These are phyloP conservation scores for Flammula alnicola DNA, from an alignment of 1,284 basidiomycete genomes.

Conservation along the genomic window DNA sequence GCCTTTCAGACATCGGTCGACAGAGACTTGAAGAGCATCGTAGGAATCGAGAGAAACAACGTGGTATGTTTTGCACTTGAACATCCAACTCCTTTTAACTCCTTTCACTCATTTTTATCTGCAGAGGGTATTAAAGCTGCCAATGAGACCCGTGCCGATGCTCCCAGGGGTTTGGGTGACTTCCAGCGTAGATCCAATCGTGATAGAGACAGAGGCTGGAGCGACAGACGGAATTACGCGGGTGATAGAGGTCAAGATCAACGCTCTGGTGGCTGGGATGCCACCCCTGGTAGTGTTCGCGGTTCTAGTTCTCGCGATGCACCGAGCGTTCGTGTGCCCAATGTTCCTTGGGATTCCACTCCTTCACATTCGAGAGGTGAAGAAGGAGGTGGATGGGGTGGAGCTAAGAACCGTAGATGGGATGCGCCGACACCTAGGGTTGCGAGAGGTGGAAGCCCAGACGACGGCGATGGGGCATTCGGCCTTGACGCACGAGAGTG, in stretches of 20 bases:
- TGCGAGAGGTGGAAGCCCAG: constrained; percentile 64
- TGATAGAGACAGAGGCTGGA: constrained; percentile 51
- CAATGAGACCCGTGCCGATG: constrained; percentile 57
- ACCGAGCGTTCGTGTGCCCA: constrained; percentile 86
- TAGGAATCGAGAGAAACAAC: constrained; percentile 66
- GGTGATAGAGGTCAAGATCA: constrained; percentile 31
- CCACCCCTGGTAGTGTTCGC: constrained; percentile 72
- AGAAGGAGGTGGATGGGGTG: constrained; percentile 58
- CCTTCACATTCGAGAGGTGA: constrained; percentile 60
- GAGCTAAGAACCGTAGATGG: constrained; percentile 70
- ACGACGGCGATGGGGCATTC: constrained; percentile 60
- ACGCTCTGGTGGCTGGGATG: constrained; percentile 57
- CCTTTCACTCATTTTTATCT: neutral
- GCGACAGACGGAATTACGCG: constrained; percentile 33
- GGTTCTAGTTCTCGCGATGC: constrained; percentile 65
- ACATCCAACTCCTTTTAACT: neutral
- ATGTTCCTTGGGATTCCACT: constrained; percentile 90
- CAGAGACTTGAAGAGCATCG: constrained; percentile 79
- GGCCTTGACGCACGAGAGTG: constrained; percentile 81
- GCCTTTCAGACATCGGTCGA: constrained; percentile 77
- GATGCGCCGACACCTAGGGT: constrained; percentile 85
- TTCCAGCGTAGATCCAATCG: constrained; percentile 73
- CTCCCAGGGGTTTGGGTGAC: constrained; percentile 69
- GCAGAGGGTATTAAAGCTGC: constrained; percentile 67
- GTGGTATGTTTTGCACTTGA: constrained; percentile 41